phyloP scores from a whole-genome alignment of 1,139 yeast species.

The Zygosaccharomyces sapae region DNA sequence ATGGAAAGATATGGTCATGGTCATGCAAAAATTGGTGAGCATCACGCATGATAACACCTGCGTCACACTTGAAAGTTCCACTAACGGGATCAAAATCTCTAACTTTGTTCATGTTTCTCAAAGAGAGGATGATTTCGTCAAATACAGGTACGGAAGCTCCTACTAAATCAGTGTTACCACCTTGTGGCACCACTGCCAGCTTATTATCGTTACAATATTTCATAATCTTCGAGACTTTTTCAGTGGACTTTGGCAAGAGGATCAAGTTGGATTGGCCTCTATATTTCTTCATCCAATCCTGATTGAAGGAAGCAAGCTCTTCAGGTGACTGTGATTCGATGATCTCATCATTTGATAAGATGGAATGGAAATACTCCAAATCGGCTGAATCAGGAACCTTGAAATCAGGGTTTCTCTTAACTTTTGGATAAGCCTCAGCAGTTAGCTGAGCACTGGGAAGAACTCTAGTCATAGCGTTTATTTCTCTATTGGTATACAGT shows the following conservation, averaged over 20 bases:
- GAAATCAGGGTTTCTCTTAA: constrained; percentile 43
- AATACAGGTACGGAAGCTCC: constrained; percentile 94
- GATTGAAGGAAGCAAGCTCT: constrained; percentile 70
- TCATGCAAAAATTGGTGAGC: constrained; percentile 81
- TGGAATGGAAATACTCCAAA: constrained; percentile 50
- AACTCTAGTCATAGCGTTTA: constrained; percentile 8
- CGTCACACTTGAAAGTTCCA: constrained; percentile 84
- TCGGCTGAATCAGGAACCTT: constrained; percentile 48
- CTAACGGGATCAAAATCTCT: constrained; percentile 80
- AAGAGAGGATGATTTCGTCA: constrained; percentile 78
- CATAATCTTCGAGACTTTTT: constrained; percentile 72
- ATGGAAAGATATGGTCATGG: constrained; percentile 83
- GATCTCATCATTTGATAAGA: constrained; percentile 43
- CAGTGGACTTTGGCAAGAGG: constrained; percentile 77
- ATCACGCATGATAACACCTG: constrained; percentile 83
- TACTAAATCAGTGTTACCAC: constrained; percentile 95
- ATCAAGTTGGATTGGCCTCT: constrained; percentile 80
- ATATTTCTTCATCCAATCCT: constrained; percentile 96
- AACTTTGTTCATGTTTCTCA: constrained; percentile 68
- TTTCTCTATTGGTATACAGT: background rate
- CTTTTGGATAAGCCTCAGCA: constrained; percentile 53
- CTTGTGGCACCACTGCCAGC: constrained; percentile 91
- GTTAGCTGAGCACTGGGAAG: constrained; percentile 47
- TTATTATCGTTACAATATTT: constrained; percentile 75
- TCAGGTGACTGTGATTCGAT: constrained; percentile 47